A percentile compares a stretch with the other conserved stretches of the same genome.
Evolutionary conservation across 257 asterid species (phyloP).

Genomic region (Fraxinus americana): DNA sequence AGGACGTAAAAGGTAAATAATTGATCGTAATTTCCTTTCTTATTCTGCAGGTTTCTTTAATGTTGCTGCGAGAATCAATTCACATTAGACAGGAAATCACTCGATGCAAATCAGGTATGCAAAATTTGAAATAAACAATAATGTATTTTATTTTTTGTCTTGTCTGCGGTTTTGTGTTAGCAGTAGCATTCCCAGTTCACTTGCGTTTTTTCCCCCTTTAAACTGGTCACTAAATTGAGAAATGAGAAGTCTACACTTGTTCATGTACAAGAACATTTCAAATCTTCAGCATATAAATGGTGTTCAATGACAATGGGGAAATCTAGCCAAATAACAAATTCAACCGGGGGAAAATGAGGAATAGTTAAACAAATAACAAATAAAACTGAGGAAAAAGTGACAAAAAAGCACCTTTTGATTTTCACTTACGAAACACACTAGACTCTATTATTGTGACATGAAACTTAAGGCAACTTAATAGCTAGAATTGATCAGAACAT

Average conservation of each 20-base stretch:
- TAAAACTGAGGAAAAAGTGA: not conserved
- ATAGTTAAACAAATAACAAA: not conserved
- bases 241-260: not conserved
- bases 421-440: not conserved
- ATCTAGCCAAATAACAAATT: not conserved
- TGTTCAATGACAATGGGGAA: not conserved
- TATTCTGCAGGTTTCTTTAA: constrained; percentile 74
- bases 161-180: not conserved
- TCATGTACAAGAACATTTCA: not conserved
- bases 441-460: not conserved
- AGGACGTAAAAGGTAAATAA: not conserved
- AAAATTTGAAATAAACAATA: not conserved
- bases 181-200: not conserved
- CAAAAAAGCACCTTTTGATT: not conserved
- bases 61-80: constrained; percentile 86
- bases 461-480: not conserved
- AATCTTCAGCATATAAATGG: not conserved
- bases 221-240: not conserved
- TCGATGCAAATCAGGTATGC: constrained; percentile 90
- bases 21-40: not conserved
- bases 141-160: not conserved
- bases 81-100: constrained; percentile 79
- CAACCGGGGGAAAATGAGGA: not conserved
- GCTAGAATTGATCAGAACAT: not conserved
- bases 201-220: not conserved